Evolutionary conservation across 805 yeast genomes (phyloP), one percentile per base, ranked within the genome.

Genomic region (Candida maris): DNA sequence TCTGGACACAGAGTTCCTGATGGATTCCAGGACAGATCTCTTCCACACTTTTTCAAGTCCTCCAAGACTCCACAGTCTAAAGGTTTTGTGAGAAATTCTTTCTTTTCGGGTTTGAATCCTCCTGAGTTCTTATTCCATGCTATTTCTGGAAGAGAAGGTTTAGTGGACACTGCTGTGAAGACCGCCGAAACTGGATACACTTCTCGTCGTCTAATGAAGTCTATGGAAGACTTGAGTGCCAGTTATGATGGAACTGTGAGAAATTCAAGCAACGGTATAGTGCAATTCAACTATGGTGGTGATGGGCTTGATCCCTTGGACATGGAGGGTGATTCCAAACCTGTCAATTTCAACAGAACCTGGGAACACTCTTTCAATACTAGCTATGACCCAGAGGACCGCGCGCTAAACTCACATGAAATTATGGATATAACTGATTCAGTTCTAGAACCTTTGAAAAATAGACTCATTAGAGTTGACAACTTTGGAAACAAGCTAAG

Each of bases 161-260:
- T 93, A 61, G 97, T 93, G 41, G 99, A 93, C 72, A 93, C 99
- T 16, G 99, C 99, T 15, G 99, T 93, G 39, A 93, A 93, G 64
- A 93, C 99, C 22, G 99, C 99, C 3, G 99, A 93, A 61, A 91
- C 98, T 4, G 97, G 97, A 58, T 89, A 89, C 65, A 91, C 91
- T 94, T 91, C 97, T 17, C 85, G 98, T 65, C 81, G 98, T 63
- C 73, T 91, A 60, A 91, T 91, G 98, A 91, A 91, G 63, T 93
- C 97, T 5, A 69, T 93, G 52, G 99, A 93, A 67, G 99, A 93
- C 68, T 71, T 93, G 59, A 86, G 96, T 33, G 77, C 95, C 41
- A 87, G 81, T 56, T 93, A 93, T 62, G 99, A 93, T 60, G 79
- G 78, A 52, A 91, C 97, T 0, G 97, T 93, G 27, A 76, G 99